Conservation (phyloP, 768 basidiomycete genomes). For the Lentinula guzmanii region DNA sequence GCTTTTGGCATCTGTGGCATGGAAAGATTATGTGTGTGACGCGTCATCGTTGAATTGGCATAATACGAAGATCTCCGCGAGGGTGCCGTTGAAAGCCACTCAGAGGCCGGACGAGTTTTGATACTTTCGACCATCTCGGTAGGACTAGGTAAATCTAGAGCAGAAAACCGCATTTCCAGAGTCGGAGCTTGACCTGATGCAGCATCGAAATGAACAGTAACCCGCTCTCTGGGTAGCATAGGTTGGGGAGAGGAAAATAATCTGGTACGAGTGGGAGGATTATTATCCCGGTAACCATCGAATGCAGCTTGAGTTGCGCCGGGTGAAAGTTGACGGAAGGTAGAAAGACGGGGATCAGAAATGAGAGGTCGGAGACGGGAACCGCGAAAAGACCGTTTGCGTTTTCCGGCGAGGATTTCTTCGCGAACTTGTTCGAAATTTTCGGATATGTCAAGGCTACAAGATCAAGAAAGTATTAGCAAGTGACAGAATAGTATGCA, state of each 20-base stretch:
- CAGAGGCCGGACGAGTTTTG: conserved; percentile 17
- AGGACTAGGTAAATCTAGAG: conserved; percentile 35
- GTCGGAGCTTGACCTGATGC: conserved; percentile 35
- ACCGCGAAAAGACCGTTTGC: conserved; percentile 19
- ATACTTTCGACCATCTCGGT: conserved; percentile 19
- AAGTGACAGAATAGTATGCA: neutral
- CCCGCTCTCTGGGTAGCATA: conserved; percentile 27
- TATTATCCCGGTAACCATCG: neutral
- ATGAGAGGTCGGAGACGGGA: conserved; percentile 42
- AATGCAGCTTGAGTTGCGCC: conserved; percentile 26
- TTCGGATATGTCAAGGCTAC: conserved; percentile 39
- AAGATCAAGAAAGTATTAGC: neutral
- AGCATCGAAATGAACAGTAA: conserved; percentile 38
- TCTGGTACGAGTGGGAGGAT: conserved; percentile 1
- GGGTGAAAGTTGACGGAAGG: conserved; percentile 50
- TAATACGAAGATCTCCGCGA: conserved; percentile 7
- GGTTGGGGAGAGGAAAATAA: neutral
- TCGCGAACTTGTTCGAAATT: conserved; percentile 42
- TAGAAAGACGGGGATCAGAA: conserved; percentile 48
- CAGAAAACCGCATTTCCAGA: conserved; percentile 52
- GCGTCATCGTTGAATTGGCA: conserved; percentile 7
- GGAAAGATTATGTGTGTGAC: neutral
- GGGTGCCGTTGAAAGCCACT: conserved; percentile 9
- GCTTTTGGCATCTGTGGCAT: neutral
- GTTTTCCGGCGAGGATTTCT: conserved; percentile 24